Evolutionary conservation across 768 basidiomycete species (phyloP), one percentile per base, ranked within the genome.

Genomic region (Coprinopsis sp.): DNA sequence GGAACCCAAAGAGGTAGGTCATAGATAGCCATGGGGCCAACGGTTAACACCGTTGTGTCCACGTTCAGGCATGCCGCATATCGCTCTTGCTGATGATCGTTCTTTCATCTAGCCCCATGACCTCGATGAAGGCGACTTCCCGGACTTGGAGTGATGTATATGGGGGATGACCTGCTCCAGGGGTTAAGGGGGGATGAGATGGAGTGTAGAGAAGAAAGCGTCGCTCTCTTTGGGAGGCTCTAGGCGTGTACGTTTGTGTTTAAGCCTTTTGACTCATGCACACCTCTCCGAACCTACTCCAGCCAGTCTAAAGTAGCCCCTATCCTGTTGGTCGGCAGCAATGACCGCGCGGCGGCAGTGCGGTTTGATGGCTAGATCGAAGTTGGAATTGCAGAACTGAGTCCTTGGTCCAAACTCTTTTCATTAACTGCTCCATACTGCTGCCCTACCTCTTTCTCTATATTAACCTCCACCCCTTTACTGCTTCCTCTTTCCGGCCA

Each of bases 81-180:
- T 47, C 42, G 58, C 38, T 50, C 30, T 18, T 40, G 42, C 24
- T 44, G 38, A 51, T 52, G 59, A 24, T 58, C 51, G 22, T 37
- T 44, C 46, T 36, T 47, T 57, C 31, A 28, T 54, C 55, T 44
- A 94, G 86, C 94, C 93, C 11, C 88, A 80, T 61, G 92, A 97
- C 64, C 71, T 97, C 64, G 95, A 97, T 60, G 90, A 89, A 51
- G 91, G 92, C 6, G 91, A 94, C 64, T 94, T 94, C 64, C 76
- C 78, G 50, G 86, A 84, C 50, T 67, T 83, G 70, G 83, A 84
- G 58, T 87, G 59, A 60, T 27, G n/a, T 21, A 27, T 21, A n/a
- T n/a, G n/a, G n/a, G n/a, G n/a, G 34, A 37, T 16, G 34, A 19
- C 7, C 5, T 28, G 23, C 6, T 29, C n/a, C 27, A 29, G 14